Conservation (phyloP, 768 basidiomycete genomes). For the Fomitopsis pulvina region DNA sequence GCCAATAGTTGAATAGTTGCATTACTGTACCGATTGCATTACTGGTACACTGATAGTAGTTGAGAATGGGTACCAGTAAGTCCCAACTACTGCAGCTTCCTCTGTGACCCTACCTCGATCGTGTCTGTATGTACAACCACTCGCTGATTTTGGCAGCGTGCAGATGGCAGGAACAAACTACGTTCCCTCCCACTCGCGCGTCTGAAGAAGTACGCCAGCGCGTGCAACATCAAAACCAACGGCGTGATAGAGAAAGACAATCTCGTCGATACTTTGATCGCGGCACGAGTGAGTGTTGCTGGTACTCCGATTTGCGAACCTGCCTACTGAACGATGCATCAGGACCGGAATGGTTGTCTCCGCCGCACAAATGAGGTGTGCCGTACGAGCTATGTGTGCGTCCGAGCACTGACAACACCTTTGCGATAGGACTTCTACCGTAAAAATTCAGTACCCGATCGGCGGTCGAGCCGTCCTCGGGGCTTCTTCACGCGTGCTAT, state of each 20-base stretch:
- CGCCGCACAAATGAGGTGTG: slow-evolving; percentile 51
- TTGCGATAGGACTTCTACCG: slow-evolving; percentile 48
- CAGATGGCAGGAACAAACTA: slow-evolving; percentile 51
- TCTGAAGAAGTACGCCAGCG: slow-evolving; percentile 62
- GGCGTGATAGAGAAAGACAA: slow-evolving; percentile 75
- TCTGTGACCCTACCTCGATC: too few species aligned
- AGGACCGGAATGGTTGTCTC: slow-evolving; percentile 62
- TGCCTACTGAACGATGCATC: neutral
- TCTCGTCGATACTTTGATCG: slow-evolving; percentile 57
- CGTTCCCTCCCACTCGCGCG: slow-evolving; percentile 50
- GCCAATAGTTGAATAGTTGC: too few species aligned
- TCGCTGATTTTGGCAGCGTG: slow-evolving; percentile 18
- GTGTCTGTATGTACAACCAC: too few species aligned
- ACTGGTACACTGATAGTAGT: too few species aligned
- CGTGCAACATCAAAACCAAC: slow-evolving; percentile 59
- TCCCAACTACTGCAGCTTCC: too few species aligned
- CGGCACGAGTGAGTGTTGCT: slow-evolving; percentile 34
- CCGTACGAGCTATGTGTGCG: neutral
- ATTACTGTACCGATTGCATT: too few species aligned
- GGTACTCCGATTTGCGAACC: too few species aligned
- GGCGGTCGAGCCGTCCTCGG: slow-evolving; percentile 23
- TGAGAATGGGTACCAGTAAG: too few species aligned
- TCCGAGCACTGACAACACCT: too few species aligned
- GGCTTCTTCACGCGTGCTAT: slow-evolving; percentile 41
- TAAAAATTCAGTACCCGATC: slow-evolving; percentile 52